Conservation (phyloP, 768 basidiomycete species). For the Mycena venus region DNA sequence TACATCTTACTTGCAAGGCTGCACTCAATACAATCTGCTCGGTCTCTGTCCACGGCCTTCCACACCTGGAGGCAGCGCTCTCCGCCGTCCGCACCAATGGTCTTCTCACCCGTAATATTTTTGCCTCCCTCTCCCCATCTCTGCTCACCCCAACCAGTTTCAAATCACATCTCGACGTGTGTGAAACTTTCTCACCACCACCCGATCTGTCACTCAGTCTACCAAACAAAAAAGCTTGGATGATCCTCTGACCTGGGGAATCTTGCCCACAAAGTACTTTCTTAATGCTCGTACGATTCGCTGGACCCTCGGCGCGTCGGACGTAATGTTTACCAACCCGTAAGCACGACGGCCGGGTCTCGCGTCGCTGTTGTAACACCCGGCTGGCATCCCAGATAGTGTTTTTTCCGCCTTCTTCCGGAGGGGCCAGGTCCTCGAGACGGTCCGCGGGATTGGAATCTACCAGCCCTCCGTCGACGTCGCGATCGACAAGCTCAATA, state of each 20-base stretch:
- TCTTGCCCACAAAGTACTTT: constrained; percentile 77
- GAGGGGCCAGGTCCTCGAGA: constrained; percentile 92
- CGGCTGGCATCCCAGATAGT: constrained; percentile 60
- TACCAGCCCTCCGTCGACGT: constrained; percentile 88
- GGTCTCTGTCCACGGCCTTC: constrained; percentile 79
- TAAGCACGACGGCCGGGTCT: constrained; percentile 54
- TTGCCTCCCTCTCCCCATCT: constrained; percentile 22
- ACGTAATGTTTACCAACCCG: constrained; percentile 96
- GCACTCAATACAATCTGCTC: constrained; percentile 79
- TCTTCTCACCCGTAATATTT: constrained; percentile 38
- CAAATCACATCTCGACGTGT: constrained; percentile 95
- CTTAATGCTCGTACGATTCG: constrained; percentile 72
- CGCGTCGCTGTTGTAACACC: constrained; percentile 8
- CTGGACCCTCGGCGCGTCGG: constrained; percentile 94
- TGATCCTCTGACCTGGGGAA: constrained; percentile 90
- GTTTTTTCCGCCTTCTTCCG: constrained; percentile 88
- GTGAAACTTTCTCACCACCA: constrained; percentile 40
- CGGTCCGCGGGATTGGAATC: constrained; percentile 90
- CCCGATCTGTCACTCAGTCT: constrained; percentile 11
- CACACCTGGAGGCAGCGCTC: constrained; percentile 74
- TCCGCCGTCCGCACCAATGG: constrained; percentile 59
- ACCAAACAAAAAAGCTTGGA: too few relatives aligned
- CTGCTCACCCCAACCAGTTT: constrained; percentile 63
- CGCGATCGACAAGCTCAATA: constrained; percentile 85
- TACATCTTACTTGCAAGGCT: constrained; percentile 85